A percentile compares a stretch with the other conserved stretches of the same genome.
Conservation (phyloP, 108 stramenopile genomes). For the Ochromonas danica region DNA sequence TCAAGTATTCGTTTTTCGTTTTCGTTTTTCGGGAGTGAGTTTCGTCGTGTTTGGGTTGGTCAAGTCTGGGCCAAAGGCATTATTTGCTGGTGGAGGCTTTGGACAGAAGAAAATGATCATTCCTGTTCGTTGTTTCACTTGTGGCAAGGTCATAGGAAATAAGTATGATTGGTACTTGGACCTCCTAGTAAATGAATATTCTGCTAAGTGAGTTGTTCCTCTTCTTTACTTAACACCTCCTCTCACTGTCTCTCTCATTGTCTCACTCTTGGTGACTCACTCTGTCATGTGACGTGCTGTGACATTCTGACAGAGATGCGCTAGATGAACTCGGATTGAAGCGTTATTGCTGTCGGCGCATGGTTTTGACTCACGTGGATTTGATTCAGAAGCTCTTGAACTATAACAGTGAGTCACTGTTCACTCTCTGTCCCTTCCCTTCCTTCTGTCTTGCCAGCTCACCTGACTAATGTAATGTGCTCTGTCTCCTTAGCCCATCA, state of each 20-base stretch:
- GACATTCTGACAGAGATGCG: constrained; percentile 69
- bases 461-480: no score
- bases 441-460: no score
- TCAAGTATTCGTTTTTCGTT: no score
- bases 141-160: constrained; percentile 94
- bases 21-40: no score
- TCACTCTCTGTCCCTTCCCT: not conserved
- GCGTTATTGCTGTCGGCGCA: constrained; percentile 98
- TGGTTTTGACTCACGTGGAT: constrained; percentile 99
- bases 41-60: no score
- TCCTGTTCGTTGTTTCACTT: constrained; percentile 99
- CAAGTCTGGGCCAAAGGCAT: no score
- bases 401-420: constrained; percentile 75
- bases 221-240: not conserved
- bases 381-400: constrained; percentile 98
- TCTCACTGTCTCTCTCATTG: not conserved
- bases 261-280: not conserved
- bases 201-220: constrained; percentile 69
- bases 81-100: no score
- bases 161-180: constrained; percentile 98
- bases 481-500: no score
- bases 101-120: constrained; percentile 79
- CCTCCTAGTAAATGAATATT: constrained; percentile 84
- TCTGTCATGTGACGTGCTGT: not conserved
- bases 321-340: constrained; percentile 92